phyloP scores from a whole-genome alignment of 495 filamentous ascomycete genomes.

The Rusavskia elegans region DNA sequence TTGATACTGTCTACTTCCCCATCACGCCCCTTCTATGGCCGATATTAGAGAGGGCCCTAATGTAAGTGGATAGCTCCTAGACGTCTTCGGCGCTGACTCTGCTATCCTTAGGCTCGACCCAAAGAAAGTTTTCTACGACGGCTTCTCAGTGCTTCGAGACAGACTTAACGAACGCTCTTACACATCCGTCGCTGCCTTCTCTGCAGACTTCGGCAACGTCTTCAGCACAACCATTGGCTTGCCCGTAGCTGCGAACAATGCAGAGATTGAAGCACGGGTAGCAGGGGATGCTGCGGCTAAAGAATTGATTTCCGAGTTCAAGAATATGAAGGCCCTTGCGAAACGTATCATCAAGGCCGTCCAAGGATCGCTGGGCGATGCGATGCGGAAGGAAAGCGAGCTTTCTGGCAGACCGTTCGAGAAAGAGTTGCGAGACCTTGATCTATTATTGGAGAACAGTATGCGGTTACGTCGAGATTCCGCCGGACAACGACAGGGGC shows the following conservation, averaged over 20 bases:
- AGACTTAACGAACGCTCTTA: conserved; percentile 58
- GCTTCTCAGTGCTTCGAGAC: conserved; percentile 43
- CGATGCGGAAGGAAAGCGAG: conserved; percentile 64
- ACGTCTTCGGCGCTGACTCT: conserved; percentile 10
- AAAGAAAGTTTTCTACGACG: conserved; percentile 52
- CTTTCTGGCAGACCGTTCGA: conserved; percentile 53
- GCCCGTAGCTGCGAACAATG: conserved; percentile 32
- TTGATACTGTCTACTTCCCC: conserved; percentile 85
- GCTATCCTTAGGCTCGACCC: conserved; percentile 46
- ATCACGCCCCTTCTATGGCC: conserved; percentile 61
- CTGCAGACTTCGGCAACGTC: conserved; percentile 50
- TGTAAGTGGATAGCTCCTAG: conserved; percentile 31
- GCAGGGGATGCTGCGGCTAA: conserved; percentile 28
- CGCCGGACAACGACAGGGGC: conserved; percentile 4
- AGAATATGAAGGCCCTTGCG: conserved; percentile 51
- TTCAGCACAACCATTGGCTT: conserved; percentile 53
- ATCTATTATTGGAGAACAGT: conserved; percentile 49
- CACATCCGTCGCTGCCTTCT: conserved; percentile 58
- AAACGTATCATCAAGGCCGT: conserved; percentile 74
- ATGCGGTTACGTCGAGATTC: conserved; percentile 31
- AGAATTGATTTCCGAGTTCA: conserved; percentile 45
- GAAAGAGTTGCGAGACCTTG: conserved; percentile 53
- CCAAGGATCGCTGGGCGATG: conserved; percentile 60
- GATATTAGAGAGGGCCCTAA: conserved; percentile 62
- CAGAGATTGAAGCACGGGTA: conserved; percentile 35